Conservation (phyloP, 2,329 filamentous ascomycete genomes). For the Pyrenophora seminiperda region DNA sequence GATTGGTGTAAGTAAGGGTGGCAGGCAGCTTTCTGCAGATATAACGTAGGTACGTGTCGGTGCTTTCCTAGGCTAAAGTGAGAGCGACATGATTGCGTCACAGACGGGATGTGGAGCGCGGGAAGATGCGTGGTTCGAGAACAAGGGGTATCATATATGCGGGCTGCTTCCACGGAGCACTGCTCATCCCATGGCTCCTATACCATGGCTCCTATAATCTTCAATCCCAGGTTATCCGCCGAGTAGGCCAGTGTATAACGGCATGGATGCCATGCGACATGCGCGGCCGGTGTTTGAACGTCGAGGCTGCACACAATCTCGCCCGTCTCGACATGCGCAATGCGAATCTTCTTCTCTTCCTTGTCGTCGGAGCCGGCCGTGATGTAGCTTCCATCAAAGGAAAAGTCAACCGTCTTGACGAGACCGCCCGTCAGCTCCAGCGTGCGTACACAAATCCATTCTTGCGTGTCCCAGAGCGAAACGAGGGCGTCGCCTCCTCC, state of each 20-base stretch:
- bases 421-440: conserved; percentile 71
- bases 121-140: conserved; percentile 2
- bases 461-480: conserved; percentile 75
- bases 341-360: conserved; percentile 70
- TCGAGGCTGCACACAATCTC: conserved; percentile 75
- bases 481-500: conserved; percentile 78
- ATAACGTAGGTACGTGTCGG: conserved; percentile 13
- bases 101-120: conserved; percentile 10
- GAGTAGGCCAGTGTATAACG: conserved; percentile 76
- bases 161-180: not conserved
- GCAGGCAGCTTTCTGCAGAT: conserved; percentile 2
- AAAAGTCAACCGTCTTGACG: conserved; percentile 75
- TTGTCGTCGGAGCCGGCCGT: conserved; percentile 77
- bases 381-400: conserved; percentile 76
- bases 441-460: conserved; percentile 77
- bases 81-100: conserved; percentile 16
- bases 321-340: conserved; percentile 74
- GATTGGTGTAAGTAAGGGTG: not conserved
- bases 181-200: conserved; percentile 54
- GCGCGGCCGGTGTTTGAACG: conserved; percentile 65
- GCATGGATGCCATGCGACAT: conserved; percentile 77
- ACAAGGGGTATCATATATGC: conserved; percentile 26
- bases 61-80: conserved; percentile 14
- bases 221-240: conserved; percentile 66
- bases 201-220: conserved; percentile 64